phyloP scores from a whole-genome alignment of 768 basidiomycete genomes.

The Panus rudis region DNA sequence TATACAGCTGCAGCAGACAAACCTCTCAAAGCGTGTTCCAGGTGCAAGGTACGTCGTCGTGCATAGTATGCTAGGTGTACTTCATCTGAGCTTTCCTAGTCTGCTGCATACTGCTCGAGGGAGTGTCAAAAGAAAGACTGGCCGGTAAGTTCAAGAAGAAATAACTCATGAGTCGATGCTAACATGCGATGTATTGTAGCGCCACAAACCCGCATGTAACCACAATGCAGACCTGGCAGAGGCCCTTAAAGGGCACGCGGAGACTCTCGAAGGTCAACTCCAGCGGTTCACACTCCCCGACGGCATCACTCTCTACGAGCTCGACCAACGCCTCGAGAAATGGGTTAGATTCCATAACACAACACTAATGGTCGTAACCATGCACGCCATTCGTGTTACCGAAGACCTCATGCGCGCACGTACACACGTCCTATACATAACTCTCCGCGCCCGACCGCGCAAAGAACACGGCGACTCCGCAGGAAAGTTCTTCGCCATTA shows the following conservation, averaged over 20 bases:
- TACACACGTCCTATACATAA: constrained; percentile 15
- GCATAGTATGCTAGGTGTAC: neutral
- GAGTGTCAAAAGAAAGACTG: constrained; percentile 14
- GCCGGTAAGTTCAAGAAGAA: constrained; percentile 10
- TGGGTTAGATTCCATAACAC: constrained; percentile 26
- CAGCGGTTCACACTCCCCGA: constrained; percentile 15
- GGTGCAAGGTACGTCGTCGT: neutral
- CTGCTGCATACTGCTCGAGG: neutral
- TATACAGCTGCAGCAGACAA: too few species aligned
- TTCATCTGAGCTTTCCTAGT: neutral
- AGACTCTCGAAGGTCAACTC: constrained; percentile 7
- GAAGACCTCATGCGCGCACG: constrained; percentile 18
- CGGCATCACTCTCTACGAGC: constrained; percentile 21
- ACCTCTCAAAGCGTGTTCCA: too few species aligned
- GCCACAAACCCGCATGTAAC: constrained; percentile 15
- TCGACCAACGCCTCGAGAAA: constrained; percentile 26
- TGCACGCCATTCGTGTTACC: constrained; percentile 25
- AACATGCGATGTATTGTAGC: constrained; percentile 6
- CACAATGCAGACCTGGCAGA: constrained; percentile 14
- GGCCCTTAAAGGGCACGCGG: constrained; percentile 10
- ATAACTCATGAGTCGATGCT: neutral
- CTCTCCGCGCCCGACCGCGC: constrained; percentile 10
- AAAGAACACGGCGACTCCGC: constrained; percentile 18
- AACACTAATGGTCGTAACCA: constrained; percentile 23
- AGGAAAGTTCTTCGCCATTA: constrained; percentile 24